Evolutionary conservation across 2,329 filamentous ascomycete species (phyloP).

Genomic region (Biscogniauxia mediterranea): DNA sequence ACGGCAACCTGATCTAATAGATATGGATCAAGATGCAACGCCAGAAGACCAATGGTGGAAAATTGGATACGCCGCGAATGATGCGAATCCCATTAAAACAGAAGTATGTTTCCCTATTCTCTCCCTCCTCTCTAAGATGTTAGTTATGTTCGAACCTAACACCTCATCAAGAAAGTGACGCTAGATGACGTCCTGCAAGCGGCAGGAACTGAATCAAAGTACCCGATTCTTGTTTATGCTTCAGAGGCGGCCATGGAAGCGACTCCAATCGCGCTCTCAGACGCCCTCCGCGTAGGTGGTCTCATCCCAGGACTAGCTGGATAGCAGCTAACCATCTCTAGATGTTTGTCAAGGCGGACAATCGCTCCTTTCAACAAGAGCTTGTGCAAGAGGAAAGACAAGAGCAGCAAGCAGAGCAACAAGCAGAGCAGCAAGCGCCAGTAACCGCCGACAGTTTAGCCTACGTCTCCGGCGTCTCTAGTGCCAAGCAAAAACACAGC

Average conservation of each 20-base stretch:
- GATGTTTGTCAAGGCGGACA: slow-evolving; percentile 51
- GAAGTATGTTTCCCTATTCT: slow-evolving; percentile 40
- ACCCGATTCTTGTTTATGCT: slow-evolving; percentile 52
- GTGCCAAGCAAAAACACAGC: slow-evolving; percentile 28
- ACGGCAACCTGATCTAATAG: slow-evolving; percentile 41
- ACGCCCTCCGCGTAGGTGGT: slow-evolving; percentile 35
- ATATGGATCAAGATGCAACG: slow-evolving; percentile 36
- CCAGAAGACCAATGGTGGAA: slow-evolving; percentile 56
- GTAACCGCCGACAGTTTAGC: slow-evolving; percentile 21
- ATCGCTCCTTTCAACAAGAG: slow-evolving; percentile 51
- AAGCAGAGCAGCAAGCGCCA: slow-evolving; percentile 9
- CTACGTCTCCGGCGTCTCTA: slow-evolving; percentile 7
- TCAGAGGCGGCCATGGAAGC: slow-evolving; percentile 46
- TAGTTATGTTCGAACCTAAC: slow-evolving; percentile 16
- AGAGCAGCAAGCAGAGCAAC: slow-evolving; percentile 21
- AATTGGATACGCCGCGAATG: slow-evolving; percentile 42
- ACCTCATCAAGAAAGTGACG: slow-evolving; percentile 43
- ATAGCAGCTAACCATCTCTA: slow-evolving; percentile 27
- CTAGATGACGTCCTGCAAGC: slow-evolving; percentile 44
- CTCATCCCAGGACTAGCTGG: not conserved
- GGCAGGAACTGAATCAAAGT: slow-evolving; percentile 48
- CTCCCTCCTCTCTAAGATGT: not conserved
- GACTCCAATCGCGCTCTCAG: slow-evolving; percentile 37
- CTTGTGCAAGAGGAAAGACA: slow-evolving; percentile 39
- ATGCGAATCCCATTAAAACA: slow-evolving; percentile 43